Percentiles rank a stretch among this genome's conserved stretches.
phyloP scores from a whole-genome alignment of 1,139 yeast genomes.

The Saccharomyces hybrid region DNA sequence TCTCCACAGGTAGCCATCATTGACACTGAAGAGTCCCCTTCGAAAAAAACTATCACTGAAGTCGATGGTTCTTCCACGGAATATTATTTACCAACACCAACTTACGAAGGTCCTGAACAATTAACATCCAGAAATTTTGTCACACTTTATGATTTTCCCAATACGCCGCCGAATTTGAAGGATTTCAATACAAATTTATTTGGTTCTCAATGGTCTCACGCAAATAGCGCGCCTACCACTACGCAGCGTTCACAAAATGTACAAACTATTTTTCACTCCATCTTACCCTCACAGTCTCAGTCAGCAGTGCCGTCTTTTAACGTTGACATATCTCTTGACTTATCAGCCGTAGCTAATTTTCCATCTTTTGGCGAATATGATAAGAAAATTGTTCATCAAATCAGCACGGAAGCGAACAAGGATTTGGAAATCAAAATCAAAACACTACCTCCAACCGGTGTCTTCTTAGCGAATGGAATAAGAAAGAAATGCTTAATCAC shows the following conservation, averaged over 20 bases:
- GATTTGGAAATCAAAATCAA: slow-evolving; percentile 42
- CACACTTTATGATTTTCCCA: slow-evolving; percentile 42
- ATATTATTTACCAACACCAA: slow-evolving; percentile 2
- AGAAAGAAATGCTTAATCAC: slow-evolving; percentile 65
- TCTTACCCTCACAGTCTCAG: background rate
- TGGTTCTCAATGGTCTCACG: slow-evolving; percentile 47
- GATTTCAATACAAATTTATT: slow-evolving; percentile 46
- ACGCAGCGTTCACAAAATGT: slow-evolving; percentile 19
- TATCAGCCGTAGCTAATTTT: slow-evolving; percentile 41
- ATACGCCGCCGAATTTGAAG: slow-evolving; percentile 9
- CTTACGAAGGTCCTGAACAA: slow-evolving; percentile 61
- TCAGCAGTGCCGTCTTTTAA: background rate
- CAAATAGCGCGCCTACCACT: background rate
- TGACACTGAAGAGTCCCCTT: slow-evolving; percentile 11
- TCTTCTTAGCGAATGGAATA: slow-evolving; percentile 61
- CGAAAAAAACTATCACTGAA: slow-evolving; percentile 1
- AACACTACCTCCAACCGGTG: slow-evolving; percentile 70
- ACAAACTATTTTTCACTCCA: slow-evolving; percentile 18
- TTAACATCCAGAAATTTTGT: slow-evolving; percentile 46
- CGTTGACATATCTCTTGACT: slow-evolving; percentile 16
- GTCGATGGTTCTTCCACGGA: background rate
- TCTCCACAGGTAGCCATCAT: slow-evolving; percentile 14
- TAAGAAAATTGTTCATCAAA: slow-evolving; percentile 39
- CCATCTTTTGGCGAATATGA: slow-evolving; percentile 62
- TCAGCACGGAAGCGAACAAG: slow-evolving; percentile 37